Percentiles rank a stretch among this genome's conserved stretches.
phyloP scores from a whole-genome alignment of 345 rosid species.

The Euphorbia pulcherrima region DNA sequence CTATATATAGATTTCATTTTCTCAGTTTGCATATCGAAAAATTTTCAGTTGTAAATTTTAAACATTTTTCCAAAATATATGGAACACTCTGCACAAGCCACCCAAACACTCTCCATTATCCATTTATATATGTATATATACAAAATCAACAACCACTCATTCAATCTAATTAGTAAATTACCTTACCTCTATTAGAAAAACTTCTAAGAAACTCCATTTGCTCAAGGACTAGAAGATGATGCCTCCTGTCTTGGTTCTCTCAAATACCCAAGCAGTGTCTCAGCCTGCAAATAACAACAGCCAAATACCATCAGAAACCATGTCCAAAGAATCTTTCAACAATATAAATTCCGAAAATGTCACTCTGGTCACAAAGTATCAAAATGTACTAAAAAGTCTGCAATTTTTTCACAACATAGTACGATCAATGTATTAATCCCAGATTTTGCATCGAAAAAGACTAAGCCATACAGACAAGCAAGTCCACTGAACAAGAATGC shows the following conservation, averaged over 20 bases:
- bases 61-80: constrained; percentile 25
- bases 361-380: background rate
- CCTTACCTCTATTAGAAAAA: constrained; percentile 21
- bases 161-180: constrained; percentile 15
- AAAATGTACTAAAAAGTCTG: no score
- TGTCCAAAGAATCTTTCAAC: background rate
- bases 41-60: no score
- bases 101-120: constrained; percentile 31
- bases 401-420: background rate
- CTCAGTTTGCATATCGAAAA: no score
- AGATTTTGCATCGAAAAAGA: no score
- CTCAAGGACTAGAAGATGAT: constrained; percentile 50
- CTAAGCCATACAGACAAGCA: background rate
- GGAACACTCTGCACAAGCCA: constrained; percentile 55
- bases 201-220: background rate
- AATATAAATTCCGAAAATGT: background rate
- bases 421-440: background rate
- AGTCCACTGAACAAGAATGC: background rate
- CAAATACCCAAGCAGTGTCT: constrained; percentile 69
- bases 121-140: constrained; percentile 56
- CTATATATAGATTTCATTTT: no score
- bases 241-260: constrained; percentile 68
- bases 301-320: constrained; percentile 13
- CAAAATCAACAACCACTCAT: constrained; percentile 20
- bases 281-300: constrained; percentile 58